Conservation (phyloP, 768 basidiomycete genomes). For the Pulveroboletus frians region DNA sequence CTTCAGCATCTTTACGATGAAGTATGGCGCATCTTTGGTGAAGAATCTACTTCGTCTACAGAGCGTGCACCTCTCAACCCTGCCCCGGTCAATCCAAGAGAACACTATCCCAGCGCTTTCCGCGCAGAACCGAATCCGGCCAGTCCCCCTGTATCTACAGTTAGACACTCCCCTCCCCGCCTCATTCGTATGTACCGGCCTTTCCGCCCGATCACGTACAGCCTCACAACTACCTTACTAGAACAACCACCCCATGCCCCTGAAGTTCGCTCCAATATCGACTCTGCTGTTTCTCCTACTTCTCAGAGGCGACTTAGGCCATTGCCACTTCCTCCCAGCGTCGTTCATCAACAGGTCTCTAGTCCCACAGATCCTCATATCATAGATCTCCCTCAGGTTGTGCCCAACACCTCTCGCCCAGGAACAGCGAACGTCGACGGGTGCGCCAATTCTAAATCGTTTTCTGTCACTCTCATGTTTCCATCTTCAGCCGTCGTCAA, state of each 20-base stretch:
- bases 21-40: slow-evolving; percentile 64
- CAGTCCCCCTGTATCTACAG: slow-evolving; percentile 5
- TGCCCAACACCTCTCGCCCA: slow-evolving; percentile 19
- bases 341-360: slow-evolving; percentile 7
- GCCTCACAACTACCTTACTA: background rate
- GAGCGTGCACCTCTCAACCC: slow-evolving; percentile 22
- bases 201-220: background rate
- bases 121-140: slow-evolving; percentile 19
- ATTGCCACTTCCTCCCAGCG: slow-evolving; percentile 26
- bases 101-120: slow-evolving; percentile 15
- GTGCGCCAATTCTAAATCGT: slow-evolving; percentile 9
- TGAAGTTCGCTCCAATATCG: slow-evolving; percentile 20
- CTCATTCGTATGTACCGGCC: slow-evolving; percentile 17
- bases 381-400: slow-evolving; percentile 9
- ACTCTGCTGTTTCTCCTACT: slow-evolving; percentile 25
- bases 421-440: slow-evolving; percentile 22
- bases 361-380: slow-evolving; percentile 16
- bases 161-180: slow-evolving; percentile 18
- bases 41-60: slow-evolving; percentile 36
- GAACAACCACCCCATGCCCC: slow-evolving; percentile 14
- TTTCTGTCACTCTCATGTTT: background rate
- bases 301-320: slow-evolving; percentile 28
- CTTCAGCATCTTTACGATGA: slow-evolving; percentile 71
- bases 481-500: slow-evolving; percentile 24
- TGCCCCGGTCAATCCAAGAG: slow-evolving; percentile 16